Evolutionary conservation across 2,329 filamentous ascomycete species (phyloP), one percentile per base, ranked within the genome.

Genomic region (Botrytis cinerea): DNA sequence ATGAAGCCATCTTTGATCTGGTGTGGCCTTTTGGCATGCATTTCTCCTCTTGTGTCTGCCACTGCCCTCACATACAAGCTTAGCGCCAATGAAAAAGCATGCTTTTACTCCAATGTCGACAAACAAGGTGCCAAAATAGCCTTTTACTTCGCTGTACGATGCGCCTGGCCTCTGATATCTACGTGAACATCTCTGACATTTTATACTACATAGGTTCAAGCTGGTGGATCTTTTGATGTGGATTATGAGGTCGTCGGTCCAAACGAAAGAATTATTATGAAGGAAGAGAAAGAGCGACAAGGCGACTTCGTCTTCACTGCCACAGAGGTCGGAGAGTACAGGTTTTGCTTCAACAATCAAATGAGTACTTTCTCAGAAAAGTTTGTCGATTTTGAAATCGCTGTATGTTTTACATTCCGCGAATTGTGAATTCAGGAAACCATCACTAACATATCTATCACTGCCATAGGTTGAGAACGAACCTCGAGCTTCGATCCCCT

Each of bases 321-420:
- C 63, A 93, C 94, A 80, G 90, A 94, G 70, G 81, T 88, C 10
- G 96, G 96, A 77, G 95, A 98, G 81, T 98, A 98, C 85, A 90
- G 91, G 71, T 98, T 99, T 86, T 99, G 96, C 88, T 99, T 99
- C 87, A 93, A 95, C 84, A 99, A 99, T 81, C 92, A 96, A 82
- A 97, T 99, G 93, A 97, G 93, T 81, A 98, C 95, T 0, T 98
- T 97, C 82, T 92, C 95, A 70, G 96, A 99, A 85, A 99, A 99
- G 86, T 91, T 94, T 82, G 95, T 99, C 76, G 96, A 99, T 83
- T 98, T 99, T 81, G 96, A 99, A 85, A 97, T 99, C 81, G 89
- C 95, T 75, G 95, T 96, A 86, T 75, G 92, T 84, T 84, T 71
- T 54, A 45, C 51, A 45, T n/a, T 46, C 22, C 28, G 16, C 40